Base-by-base conservation (phyloP, 257 asterid genomes). In the Knoxia roxburghii region DNA sequence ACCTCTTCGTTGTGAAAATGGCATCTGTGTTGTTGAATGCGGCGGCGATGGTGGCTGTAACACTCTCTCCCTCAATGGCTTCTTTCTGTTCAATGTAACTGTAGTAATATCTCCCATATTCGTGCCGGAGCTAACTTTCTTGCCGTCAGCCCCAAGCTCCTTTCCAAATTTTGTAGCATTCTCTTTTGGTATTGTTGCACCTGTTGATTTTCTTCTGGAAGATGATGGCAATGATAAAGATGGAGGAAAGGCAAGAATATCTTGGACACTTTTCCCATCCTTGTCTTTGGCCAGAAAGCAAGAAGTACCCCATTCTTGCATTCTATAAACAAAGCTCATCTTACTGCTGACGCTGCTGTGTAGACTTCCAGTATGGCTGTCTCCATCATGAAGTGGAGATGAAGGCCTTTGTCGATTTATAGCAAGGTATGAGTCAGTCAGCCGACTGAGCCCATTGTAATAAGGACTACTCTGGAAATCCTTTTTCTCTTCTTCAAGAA, bases 51-150 rank as follows among this genome's bases (percentile, higher is more conserved):
- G 79, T 65, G 56, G 64, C 59, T 74, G 78, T 46, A 75, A 73
- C 73, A 76, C 72, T 84, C 85, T 87, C 96, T 87, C 96, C 89
- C 93, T 77, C 90, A 89, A 89, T 72, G 95, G 84, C 95, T 87
- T 89, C 91, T 79, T 79, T 8, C 61, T 53, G 45, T 71, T 62
- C 58, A 64, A 65, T 65, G 58, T 37, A 56, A 37, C 60, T 26
- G 33, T 24, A 40, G 69, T 68, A 30, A 59, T 70, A 46, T 64
- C 78, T n/a, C n/a, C 75, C 65, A 17, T 66, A 18, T 60, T 61
- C 62, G 58, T 53, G 67, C 24, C 37, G 49, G 51, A 70, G 15
- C 43, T n/a, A 35, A 24, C 61, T 46, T 48, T 30, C n/a, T 68
- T 65, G n/a, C 56, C 27, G 57, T 58, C 67, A 56, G 66, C 40